Base-by-base conservation (phyloP, 352 stramenopile genomes). In the Phytophthora hybrid region DNA sequence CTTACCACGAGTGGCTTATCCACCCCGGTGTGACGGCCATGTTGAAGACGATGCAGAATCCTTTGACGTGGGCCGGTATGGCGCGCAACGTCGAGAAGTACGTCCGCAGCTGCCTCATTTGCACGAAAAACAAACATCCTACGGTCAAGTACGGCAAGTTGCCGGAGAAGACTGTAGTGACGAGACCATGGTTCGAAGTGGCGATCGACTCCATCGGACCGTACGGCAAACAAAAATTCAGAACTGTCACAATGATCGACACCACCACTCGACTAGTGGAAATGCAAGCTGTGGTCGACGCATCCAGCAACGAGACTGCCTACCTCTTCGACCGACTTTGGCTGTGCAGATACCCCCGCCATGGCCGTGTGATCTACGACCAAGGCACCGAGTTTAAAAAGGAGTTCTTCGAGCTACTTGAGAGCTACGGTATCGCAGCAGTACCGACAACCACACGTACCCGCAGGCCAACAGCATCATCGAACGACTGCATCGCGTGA, bases 1-100 rank as follows among this genome's bases (percentile, higher is more conserved):
- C 46, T 21, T 14, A 53, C n/a, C 46, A 53, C 46, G n/a, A 53
- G n/a, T 53, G 46, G n/a, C 46, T 53, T 26, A 53, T 53, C n/a
- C n/a, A 26, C 46, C 46, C 46, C 18, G 46, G 46, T 4, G 46
- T 26, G 46, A 26, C 8, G 6, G n/a, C 46, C 46, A 53, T 53
- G n/a, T 18, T 53, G n/a, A 53, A 26, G 46, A 26, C 46, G n/a
- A 53, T 53, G n/a, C 46, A 29, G 46, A 26, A 21, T 16, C n/a
- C n/a, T 11, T 53, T 53, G 18, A 26, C 6, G 18, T 53, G 46
- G 46, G 5, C 41, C 41, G 16, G 41, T 8, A 53, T 26, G 46
- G 46, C 46, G 9, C 46, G 46, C 18, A 18, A 26, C n/a, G 46
- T 53, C 18, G n/a, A 53, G 41, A 49, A 49, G 41, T 19, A 49